phyloP scores from a whole-genome alignment of 108 stramenopile genomes.

The Cyclotella distinguenda region DNA sequence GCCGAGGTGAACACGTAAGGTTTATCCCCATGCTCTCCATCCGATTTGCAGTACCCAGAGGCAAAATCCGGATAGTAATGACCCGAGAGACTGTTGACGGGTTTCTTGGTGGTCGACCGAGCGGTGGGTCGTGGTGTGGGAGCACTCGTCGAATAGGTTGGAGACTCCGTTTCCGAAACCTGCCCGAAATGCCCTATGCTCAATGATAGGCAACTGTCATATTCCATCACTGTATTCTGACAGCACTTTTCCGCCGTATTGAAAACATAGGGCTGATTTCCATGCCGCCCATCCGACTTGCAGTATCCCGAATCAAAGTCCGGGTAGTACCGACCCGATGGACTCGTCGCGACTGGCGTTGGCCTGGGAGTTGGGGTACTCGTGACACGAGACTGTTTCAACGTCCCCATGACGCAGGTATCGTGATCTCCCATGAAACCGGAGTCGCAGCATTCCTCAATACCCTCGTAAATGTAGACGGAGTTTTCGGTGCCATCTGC shows the following conservation, averaged over 20 bases:
- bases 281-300: background rate
- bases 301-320: background rate
- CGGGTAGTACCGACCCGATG: constrained; percentile 1
- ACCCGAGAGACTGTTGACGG: no score
- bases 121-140: background rate
- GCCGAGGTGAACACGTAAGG: constrained; percentile 1
- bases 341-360: background rate
- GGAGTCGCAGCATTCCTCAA: constrained; percentile 4
- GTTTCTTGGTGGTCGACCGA: background rate
- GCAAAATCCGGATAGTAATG: constrained; percentile 9
- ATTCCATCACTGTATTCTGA: no score
- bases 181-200: no score
- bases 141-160: no score
- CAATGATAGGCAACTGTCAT: no score
- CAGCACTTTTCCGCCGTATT: no score
- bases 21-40: background rate
- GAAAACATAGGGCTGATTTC: no score
- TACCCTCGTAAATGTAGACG: background rate
- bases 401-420: background rate
- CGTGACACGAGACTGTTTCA: background rate
- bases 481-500: background rate
- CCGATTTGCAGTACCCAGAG: constrained; percentile 4
- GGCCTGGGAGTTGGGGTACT: background rate
- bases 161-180: no score
- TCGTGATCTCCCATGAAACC: constrained; percentile 3